Conservation (phyloP, 2,329 filamentous ascomycete genomes). For the Coleophoma eucalyptorum region DNA sequence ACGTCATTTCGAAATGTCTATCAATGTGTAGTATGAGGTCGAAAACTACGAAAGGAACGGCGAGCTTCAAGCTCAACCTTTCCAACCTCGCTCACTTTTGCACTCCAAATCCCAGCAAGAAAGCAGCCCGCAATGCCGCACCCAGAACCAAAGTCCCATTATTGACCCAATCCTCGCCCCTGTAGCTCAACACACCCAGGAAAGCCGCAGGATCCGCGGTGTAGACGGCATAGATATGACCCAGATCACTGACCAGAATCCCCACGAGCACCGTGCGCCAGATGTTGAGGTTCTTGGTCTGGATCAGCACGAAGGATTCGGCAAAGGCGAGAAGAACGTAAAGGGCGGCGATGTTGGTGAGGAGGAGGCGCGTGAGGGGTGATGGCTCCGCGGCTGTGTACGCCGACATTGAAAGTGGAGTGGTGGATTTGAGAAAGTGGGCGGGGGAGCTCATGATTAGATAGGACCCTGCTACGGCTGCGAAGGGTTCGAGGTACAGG, state of each 20-base stretch:
- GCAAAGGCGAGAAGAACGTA: conserved; percentile 27
- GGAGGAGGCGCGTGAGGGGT: conserved; percentile 16
- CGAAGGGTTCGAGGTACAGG: conserved; percentile 20
- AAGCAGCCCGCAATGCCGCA: conserved; percentile 27
- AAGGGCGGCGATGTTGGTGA: conserved; percentile 25
- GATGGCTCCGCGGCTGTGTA: conserved; percentile 5
- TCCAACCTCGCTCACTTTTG: neutral
- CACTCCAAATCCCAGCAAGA: conserved; percentile 29
- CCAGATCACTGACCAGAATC: conserved; percentile 22
- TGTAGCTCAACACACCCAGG: conserved; percentile 17
- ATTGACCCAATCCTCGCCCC: conserved; percentile 32
- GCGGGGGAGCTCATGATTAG: conserved; percentile 14
- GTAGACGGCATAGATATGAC: conserved; percentile 29
- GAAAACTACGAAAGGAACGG: too few relatives aligned
- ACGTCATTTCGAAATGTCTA: too few relatives aligned
- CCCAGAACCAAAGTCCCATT: conserved; percentile 28
- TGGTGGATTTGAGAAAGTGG: conserved; percentile 14
- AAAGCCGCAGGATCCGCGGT: conserved; percentile 23
- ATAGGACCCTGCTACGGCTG: conserved; percentile 17
- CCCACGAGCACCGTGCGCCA: conserved; percentile 21
- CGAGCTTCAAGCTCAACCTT: neutral
- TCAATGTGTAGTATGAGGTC: too few relatives aligned
- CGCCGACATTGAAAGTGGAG: conserved; percentile 14
- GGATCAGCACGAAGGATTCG: conserved; percentile 24
- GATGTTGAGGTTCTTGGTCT: conserved; percentile 22